Percentiles rank a stretch among this genome's conserved stretches.
Conservation (phyloP, 2,329 filamentous ascomycete genomes). For the Pseudogymnoascus sp. region DNA sequence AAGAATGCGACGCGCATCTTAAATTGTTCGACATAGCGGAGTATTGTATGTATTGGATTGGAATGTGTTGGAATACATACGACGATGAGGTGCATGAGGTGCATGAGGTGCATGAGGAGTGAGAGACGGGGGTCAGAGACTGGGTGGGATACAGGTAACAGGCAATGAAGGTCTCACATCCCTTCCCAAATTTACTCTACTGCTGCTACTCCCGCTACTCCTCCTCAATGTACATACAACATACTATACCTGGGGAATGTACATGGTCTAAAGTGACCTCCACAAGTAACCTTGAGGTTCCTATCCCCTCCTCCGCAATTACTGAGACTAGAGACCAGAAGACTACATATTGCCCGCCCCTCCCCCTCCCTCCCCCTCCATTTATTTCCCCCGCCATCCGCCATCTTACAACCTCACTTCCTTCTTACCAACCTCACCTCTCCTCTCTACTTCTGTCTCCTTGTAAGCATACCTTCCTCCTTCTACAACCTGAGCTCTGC, state of each 20-base stretch:
- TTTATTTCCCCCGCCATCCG: neutral
- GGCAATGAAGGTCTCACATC: neutral
- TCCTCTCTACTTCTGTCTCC: neutral
- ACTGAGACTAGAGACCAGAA: no score
- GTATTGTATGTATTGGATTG: neutral
- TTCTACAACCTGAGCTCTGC: neutral
- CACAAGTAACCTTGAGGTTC: neutral
- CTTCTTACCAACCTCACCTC: neutral
- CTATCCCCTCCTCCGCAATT: neutral
- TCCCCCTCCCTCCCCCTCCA: neutral
- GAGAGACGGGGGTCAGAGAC: neutral
- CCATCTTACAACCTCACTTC: neutral
- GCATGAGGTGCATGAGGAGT: neutral
- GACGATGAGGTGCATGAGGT: neutral
- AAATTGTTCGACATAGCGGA: neutral
- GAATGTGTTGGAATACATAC: neutral
- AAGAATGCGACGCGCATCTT: neutral
- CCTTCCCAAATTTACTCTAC: neutral
- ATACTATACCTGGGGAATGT: neutral
- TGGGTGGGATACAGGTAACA: neutral
- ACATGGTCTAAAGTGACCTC: neutral
- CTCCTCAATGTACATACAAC: neutral
- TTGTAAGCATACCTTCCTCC: neutral
- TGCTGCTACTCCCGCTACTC: no score
- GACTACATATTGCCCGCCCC: neutral